Evolutionary conservation across 257 asterid genomes (phyloP).

Genomic region (Solanum lycopersicoides): DNA sequence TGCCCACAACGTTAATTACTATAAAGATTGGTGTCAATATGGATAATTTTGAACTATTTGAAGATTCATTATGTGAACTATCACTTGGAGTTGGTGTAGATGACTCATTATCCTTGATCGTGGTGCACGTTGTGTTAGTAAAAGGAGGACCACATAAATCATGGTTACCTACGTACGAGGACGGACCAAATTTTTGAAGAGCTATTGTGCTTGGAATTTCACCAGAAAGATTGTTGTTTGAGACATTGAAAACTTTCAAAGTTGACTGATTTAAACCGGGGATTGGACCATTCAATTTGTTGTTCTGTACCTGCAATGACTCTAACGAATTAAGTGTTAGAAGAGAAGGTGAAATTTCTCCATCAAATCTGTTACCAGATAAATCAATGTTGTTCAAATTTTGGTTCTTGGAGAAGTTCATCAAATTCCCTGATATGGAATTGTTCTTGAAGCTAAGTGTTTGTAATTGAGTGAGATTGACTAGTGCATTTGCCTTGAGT

Average conservation of each 20-base stretch:
- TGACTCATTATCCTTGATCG: background rate
- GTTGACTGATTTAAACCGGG: constrained; percentile 37
- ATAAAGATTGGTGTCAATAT: background rate
- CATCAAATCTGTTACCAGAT: constrained; percentile 38
- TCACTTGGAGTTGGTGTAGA: background rate
- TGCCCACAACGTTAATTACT: constrained; percentile 8
- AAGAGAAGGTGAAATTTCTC: constrained; percentile 40
- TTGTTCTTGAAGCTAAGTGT: constrained; percentile 53
- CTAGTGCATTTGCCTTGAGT: constrained; percentile 26
- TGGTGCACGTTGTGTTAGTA: constrained; percentile 5
- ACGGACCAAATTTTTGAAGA: constrained; percentile 19
- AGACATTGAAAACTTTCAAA: constrained; percentile 40
- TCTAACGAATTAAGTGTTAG: constrained; percentile 21
- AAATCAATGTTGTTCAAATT: constrained; percentile 37
- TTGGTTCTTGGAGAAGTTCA: constrained; percentile 33
- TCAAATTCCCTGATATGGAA: constrained; percentile 33
- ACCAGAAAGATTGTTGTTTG: constrained; percentile 49
- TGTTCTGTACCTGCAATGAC: constrained; percentile 51
- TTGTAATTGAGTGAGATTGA: constrained; percentile 37
- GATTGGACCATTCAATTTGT: constrained; percentile 38
- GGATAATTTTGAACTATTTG: background rate
- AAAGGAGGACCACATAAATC: constrained; percentile 22
- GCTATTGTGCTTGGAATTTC: constrained; percentile 36
- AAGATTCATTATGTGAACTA: background rate
- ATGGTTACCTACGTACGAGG: constrained; percentile 29